A percentile compares a stretch with the other conserved stretches of the same genome.
Conservation (phyloP, 495 filamentous ascomycete genomes). For the Penicillium daleae region DNA sequence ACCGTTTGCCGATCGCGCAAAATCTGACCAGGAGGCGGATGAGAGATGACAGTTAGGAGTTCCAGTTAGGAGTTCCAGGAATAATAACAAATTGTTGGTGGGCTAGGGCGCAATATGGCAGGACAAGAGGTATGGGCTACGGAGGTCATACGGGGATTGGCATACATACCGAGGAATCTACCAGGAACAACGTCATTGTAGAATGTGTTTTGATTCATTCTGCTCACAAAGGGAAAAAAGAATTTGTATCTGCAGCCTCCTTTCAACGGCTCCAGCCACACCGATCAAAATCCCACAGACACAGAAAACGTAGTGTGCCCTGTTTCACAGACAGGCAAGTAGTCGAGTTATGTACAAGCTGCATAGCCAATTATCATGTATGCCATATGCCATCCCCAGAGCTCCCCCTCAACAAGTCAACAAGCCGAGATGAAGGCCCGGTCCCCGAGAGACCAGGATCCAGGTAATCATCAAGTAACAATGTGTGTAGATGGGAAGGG, state of each 20-base stretch:
- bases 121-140: neutral
- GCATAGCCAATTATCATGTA: conserved; percentile 32
- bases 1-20: conserved; percentile 34
- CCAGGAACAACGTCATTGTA: conserved; percentile 6
- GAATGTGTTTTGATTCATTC: conserved; percentile 25
- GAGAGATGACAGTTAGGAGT: too few species aligned
- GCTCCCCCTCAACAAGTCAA: neutral
- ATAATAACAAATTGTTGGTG: too few species aligned
- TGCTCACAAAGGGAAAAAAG: conserved; percentile 35
- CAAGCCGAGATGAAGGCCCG: conserved; percentile 10
- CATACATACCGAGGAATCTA: neutral
- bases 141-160: neutral
- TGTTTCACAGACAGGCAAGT: conserved; percentile 27
- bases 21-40: conserved; percentile 8
- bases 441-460: neutral
- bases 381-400: conserved; percentile 17
- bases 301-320: conserved; percentile 10
- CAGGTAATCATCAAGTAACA: neutral
- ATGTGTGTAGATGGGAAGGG: neutral
- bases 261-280: conserved; percentile 27
- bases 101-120: too few species aligned
- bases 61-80: too few species aligned
- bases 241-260: conserved; percentile 40
- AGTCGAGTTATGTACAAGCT: conserved; percentile 46
- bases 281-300: conserved; percentile 34